These are phyloP conservation scores for Wickerhamomyces sp. DNA, from an alignment of 1,139 yeast genomes.

Conservation along the genomic window DNA sequence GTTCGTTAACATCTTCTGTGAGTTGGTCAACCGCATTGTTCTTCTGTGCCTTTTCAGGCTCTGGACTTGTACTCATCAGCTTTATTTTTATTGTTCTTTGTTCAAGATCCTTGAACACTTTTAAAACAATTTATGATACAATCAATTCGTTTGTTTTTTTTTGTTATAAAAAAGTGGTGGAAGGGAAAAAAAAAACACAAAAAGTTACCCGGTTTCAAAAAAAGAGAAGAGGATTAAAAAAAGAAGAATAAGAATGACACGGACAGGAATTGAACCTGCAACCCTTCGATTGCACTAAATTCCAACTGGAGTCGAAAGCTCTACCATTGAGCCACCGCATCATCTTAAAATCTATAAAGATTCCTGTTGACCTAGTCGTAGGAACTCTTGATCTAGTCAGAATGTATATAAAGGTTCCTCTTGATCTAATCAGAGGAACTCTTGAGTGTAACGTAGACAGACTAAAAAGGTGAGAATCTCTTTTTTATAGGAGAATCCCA, in stretches of 20 bases:
- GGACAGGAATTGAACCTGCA: conserved; percentile 78
- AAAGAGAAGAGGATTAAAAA: conserved; percentile 1
- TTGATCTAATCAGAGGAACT: too few relatives aligned
- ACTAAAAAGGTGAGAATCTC: too few relatives aligned
- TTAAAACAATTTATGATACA: neutral
- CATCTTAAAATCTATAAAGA: conserved; percentile 22
- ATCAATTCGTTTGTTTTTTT: neutral
- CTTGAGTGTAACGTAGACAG: too few relatives aligned
- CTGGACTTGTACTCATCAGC: conserved; percentile 11
- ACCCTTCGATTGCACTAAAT: conserved; percentile 55
- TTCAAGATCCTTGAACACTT: neutral
- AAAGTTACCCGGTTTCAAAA: neutral
- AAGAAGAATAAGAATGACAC: conserved; percentile 42
- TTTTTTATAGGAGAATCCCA: too few relatives aligned
- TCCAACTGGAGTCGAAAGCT: conserved; percentile 72
- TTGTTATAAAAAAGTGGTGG: too few relatives aligned
- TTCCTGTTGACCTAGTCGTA: neutral
- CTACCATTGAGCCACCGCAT: conserved; percentile 87
- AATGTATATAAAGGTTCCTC: too few relatives aligned
- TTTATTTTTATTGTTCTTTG: neutral
- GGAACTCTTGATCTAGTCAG: too few relatives aligned
- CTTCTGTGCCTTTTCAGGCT: conserved; percentile 8
- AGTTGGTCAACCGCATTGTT: conserved; percentile 17
- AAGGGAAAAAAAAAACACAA: neutral
- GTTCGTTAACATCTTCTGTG: conserved; percentile 30